phyloP scores from a whole-genome alignment of 352 stramenopile genomes.

The Plasmopara viticola region DNA sequence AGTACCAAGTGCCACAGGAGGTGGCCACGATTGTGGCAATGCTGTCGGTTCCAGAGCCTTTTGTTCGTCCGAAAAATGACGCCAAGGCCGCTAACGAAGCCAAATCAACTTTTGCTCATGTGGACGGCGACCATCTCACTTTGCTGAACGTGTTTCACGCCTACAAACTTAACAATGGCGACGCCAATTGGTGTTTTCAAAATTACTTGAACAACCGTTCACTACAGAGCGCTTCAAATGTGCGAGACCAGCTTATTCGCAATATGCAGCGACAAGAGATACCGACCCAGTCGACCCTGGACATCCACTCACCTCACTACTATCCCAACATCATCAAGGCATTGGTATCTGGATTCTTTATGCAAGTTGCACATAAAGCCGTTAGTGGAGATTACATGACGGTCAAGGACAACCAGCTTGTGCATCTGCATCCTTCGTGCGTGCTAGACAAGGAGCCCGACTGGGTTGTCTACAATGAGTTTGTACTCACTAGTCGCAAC shows the following conservation, averaged over 20 bases:
- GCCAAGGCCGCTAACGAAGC: slow-evolving; percentile 95
- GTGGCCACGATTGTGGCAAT: slow-evolving; percentile 97
- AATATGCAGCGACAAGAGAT: slow-evolving; percentile 94
- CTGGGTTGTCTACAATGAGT: slow-evolving; percentile 99
- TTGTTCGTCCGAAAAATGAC: slow-evolving; percentile 95
- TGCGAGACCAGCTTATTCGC: slow-evolving; percentile 94
- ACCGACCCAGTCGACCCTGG: slow-evolving; percentile 61
- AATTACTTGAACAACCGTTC: slow-evolving; percentile 97
- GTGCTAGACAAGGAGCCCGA: slow-evolving; percentile 94
- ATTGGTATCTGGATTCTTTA: slow-evolving; percentile 96
- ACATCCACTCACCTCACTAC: slow-evolving; percentile 83
- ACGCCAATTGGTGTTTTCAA: slow-evolving; percentile 95
- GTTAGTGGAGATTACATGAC: slow-evolving; percentile 94
- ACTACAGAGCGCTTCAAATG: slow-evolving; percentile 91
- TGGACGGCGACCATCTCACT: slow-evolving; percentile 96
- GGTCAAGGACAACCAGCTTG: slow-evolving; percentile 99
- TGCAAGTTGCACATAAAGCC: slow-evolving; percentile 91
- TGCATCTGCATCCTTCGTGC: slow-evolving; percentile 96
- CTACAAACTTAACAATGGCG: slow-evolving; percentile 90
- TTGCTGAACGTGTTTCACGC: slow-evolving; percentile 97
- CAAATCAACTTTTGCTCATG: slow-evolving; percentile 93
- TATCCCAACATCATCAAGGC: slow-evolving; percentile 92
- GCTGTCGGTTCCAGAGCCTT: slow-evolving; percentile 91
- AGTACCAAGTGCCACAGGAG: slow-evolving; percentile 96
- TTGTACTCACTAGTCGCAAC: slow-evolving; percentile 98